A percentile compares a stretch with the other conserved stretches of the same genome.
Evolutionary conservation across 768 basidiomycete species (phyloP).

Genomic region (Tubosaeta brunneosetosa): DNA sequence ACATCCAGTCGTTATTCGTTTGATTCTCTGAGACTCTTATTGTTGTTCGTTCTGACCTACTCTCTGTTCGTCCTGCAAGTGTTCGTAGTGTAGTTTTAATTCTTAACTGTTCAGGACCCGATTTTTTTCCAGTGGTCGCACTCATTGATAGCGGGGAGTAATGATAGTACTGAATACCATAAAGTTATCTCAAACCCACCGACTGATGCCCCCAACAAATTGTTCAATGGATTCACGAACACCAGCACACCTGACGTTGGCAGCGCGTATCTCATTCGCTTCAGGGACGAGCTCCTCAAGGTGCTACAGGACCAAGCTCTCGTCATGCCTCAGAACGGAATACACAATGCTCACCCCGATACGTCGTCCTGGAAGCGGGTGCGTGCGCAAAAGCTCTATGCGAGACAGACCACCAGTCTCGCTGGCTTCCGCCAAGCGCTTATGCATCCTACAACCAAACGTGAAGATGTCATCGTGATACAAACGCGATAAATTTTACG

Average conservation of each 20-base stretch:
- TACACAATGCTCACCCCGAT: slow-evolving; percentile 50
- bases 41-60: slow-evolving; percentile 7
- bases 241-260: slow-evolving; percentile 51
- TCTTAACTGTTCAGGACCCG: background rate
- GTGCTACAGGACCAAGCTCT: slow-evolving; percentile 30
- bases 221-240: slow-evolving; percentile 32
- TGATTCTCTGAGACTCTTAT: background rate
- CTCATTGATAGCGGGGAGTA: too few relatives aligned
- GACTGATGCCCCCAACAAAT: slow-evolving; percentile 15
- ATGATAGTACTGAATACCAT: background rate
- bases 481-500: slow-evolving; percentile 36
- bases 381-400: slow-evolving; percentile 71
- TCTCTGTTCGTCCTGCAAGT: background rate
- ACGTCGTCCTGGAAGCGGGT: slow-evolving; percentile 70
- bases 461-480: background rate
- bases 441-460: slow-evolving; percentile 54
- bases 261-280: slow-evolving; percentile 49
- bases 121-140: background rate
- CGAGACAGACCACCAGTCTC: slow-evolving; percentile 24
- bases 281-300: slow-evolving; percentile 54
- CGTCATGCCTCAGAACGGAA: background rate
- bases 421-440: slow-evolving; percentile 59
- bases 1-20: background rate
- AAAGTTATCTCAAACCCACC: slow-evolving; percentile 8
- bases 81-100: slow-evolving; percentile 5